These are phyloP conservation scores for Trichocladium uniseriatum DNA, from an alignment of 495 filamentous ascomycete genomes.

Conservation along the genomic window DNA sequence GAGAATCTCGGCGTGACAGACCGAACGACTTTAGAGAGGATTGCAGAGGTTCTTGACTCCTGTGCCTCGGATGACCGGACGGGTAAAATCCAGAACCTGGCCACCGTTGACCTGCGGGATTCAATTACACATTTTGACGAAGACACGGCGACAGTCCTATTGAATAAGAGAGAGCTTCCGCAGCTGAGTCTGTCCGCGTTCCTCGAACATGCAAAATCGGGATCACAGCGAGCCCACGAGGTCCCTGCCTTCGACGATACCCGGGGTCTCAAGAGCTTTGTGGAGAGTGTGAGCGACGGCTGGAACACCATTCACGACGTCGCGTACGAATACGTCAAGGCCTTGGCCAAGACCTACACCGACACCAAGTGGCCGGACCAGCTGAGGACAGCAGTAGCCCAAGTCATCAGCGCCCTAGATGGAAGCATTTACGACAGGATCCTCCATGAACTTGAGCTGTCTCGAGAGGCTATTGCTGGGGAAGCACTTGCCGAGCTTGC, in stretches of 20 bases:
- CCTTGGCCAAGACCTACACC: slow-evolving; percentile 53
- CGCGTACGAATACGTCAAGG: slow-evolving; percentile 54
- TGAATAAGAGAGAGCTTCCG: slow-evolving; percentile 35
- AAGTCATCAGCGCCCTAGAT: slow-evolving; percentile 58
- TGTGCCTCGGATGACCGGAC: slow-evolving; percentile 39
- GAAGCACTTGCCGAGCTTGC: slow-evolving; percentile 25
- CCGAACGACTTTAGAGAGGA: slow-evolving; percentile 39
- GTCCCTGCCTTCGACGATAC: slow-evolving; percentile 47
- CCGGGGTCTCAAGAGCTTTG: slow-evolving; percentile 49
- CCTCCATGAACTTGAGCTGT: slow-evolving; percentile 32
- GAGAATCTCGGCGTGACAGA: slow-evolving; percentile 55
- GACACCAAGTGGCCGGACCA: slow-evolving; percentile 58
- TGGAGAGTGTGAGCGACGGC: slow-evolving; percentile 41
- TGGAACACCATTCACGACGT: slow-evolving; percentile 55
- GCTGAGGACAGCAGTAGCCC: slow-evolving; percentile 61
- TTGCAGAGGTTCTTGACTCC: slow-evolving; percentile 45
- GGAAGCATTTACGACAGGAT: slow-evolving; percentile 55
- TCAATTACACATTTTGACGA: slow-evolving; percentile 35
- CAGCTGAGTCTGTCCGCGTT: slow-evolving; percentile 56
- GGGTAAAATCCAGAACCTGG: slow-evolving; percentile 29
- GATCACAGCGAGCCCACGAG: slow-evolving; percentile 42
- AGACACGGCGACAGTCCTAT: slow-evolving; percentile 31
- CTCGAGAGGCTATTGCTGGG: slow-evolving; percentile 14
- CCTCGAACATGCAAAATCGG: slow-evolving; percentile 65
- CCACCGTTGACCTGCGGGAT: slow-evolving; percentile 35